These are phyloP conservation scores for Pyrus betulifolia DNA, from an alignment of 306 rosid species.

Conservation along the genomic window DNA sequence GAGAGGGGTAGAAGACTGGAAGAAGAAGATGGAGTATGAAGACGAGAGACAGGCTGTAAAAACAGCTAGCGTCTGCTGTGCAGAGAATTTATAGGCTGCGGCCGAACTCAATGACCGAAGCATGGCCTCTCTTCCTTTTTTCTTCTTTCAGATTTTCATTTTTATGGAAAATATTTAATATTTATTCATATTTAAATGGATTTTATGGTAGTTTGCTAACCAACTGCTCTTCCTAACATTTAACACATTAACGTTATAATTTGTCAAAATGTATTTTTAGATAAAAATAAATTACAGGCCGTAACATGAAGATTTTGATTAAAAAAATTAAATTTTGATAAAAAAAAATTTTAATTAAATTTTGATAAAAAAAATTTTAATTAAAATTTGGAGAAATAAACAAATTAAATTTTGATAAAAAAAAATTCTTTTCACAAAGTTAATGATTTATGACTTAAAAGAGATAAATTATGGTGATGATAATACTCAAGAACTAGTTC, in stretches of 20 bases:
- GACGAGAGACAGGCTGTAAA: slow-evolving; percentile 18
- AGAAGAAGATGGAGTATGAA: background rate
- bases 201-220: background rate
- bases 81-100: background rate
- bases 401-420: too few relatives aligned
- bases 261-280: too few relatives aligned
- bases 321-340: too few relatives aligned
- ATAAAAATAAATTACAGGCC: too few relatives aligned
- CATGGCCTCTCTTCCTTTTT: background rate
- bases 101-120: background rate
- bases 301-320: too few relatives aligned
- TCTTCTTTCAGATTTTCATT: too few relatives aligned
- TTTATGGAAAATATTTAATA: background rate
- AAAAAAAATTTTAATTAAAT: too few relatives aligned
- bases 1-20: background rate
- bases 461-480: background rate
- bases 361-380: too few relatives aligned
- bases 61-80: slow-evolving; percentile 7
- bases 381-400: too few relatives aligned
- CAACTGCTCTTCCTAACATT: background rate
- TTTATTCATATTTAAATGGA: background rate
- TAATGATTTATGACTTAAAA: background rate
- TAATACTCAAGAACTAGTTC: too few relatives aligned
- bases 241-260: too few relatives aligned
- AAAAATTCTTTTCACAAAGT: background rate